Evolutionary conservation across 768 basidiomycete genomes (phyloP).

Genomic region (Kwoniella dejecticola): DNA sequence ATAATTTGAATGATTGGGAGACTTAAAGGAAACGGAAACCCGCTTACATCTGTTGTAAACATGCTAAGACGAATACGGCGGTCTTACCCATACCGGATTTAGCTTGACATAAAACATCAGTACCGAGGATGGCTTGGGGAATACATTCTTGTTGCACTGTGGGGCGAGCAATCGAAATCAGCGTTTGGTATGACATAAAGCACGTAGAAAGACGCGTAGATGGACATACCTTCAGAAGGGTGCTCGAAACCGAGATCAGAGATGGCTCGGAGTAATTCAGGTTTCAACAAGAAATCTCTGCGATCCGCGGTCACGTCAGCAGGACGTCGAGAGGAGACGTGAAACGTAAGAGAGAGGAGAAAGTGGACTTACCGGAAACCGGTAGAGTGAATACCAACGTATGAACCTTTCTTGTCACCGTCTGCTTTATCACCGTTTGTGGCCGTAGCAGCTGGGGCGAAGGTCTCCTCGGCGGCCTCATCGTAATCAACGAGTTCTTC

Average conservation of each 20-base stretch:
- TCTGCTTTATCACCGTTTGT: conserved; percentile 59
- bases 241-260: conserved; percentile 99
- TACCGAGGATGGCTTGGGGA: conserved; percentile 97
- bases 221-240: conserved; percentile 99
- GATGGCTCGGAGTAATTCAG: conserved; percentile 93
- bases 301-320: background rate
- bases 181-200: background rate
- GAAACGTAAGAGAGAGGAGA: background rate
- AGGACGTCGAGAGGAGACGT: too few species aligned
- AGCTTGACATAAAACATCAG: conserved; percentile 99
- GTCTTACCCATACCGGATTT: conserved; percentile 95
- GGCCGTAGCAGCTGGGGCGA: conserved; percentile 56
- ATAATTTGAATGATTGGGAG: too few species aligned
- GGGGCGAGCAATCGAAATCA: conserved; percentile 1
- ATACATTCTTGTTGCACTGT: conserved; percentile 99
- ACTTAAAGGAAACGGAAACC: background rate
- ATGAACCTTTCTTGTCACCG: conserved; percentile 82
- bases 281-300: conserved; percentile 97
- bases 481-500: conserved; percentile 58
- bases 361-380: conserved; percentile 77
- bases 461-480: conserved; percentile 54
- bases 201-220: background rate
- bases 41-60: conserved; percentile 79
- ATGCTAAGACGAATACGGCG: conserved; percentile 96
- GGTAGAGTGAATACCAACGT: conserved; percentile 98